phyloP scores from a whole-genome alignment of 2,329 filamentous ascomycete genomes.

The Pseudocercospora macadamiae region DNA sequence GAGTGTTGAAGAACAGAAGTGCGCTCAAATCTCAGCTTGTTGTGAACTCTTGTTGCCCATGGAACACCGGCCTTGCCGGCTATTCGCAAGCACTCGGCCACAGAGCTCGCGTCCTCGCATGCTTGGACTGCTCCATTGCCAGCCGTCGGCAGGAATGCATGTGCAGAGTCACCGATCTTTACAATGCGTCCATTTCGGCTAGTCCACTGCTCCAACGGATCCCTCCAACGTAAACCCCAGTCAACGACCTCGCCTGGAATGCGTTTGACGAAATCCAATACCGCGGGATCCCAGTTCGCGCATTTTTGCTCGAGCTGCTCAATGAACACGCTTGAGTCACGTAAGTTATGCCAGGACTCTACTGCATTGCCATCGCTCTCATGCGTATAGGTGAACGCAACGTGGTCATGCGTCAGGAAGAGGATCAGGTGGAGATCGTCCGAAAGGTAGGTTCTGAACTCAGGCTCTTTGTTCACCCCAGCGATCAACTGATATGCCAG shows the following conservation, averaged over 20 bases:
- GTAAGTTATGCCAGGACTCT: constrained; percentile 2
- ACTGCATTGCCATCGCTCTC: neutral
- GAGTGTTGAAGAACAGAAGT: constrained; percentile 9
- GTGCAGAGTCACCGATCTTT: constrained; percentile 52
- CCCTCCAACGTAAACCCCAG: constrained; percentile 60
- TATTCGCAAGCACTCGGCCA: constrained; percentile 44
- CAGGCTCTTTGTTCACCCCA: neutral
- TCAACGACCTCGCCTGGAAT: constrained; percentile 42
- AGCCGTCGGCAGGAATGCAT: constrained; percentile 57
- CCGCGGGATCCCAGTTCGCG: constrained; percentile 7
- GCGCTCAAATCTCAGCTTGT: constrained; percentile 7
- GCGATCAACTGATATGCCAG: neutral
- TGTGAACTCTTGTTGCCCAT: constrained; percentile 9
- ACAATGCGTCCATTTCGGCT: constrained; percentile 47
- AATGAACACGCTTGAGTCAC: neutral
- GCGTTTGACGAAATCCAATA: constrained; percentile 9
- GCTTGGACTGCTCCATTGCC: constrained; percentile 58
- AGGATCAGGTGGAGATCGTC: neutral
- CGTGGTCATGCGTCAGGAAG: neutral
- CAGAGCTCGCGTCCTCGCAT: constrained; percentile 50
- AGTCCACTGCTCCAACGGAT: constrained; percentile 54
- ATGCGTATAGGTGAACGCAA: constrained; percentile 1
- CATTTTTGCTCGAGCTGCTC: neutral
- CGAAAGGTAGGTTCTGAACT: neutral
- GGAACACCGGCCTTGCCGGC: neutral